Base-by-base conservation (phyloP, 345 rosid species). In the Stellera chamaejasme region DNA sequence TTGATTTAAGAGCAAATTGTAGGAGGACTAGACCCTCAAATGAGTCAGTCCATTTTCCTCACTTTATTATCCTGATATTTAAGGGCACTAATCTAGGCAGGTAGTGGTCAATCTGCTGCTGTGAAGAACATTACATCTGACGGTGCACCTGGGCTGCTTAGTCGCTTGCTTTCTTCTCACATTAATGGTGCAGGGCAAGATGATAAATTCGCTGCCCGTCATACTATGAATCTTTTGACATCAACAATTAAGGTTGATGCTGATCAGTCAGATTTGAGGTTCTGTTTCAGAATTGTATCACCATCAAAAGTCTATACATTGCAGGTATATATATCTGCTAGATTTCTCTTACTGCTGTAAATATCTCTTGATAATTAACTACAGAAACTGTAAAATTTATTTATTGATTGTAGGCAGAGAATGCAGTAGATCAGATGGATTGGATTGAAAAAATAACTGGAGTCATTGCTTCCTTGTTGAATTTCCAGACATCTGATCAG, bases 361-460 rank as follows among this genome's bases (percentile, higher is more conserved):
- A 13, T 50, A 6, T 42, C 49, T 15, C 12, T 51, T 32, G 27
- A 45, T 48, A 52, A 48, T 54, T 25, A 50, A 27, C 49, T 58
- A 25, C 49, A 26, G 53, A 47, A 44, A 11, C 60, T 48, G 45
- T 52, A 47, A 32, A 45, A 45, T 25, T 52, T 45, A 49, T 48
- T 56, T 46, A 9, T 32, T 67, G 54, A 27, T 47, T 62, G 75
- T 75, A 86, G 95, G 95, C 95, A 61, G 90, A 86, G 74, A 86
- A 77, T 74, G 82, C 84, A n/a, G 58, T 65, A 44, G 90, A 86
- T 65, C 95, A 86, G 70, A 79, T 73, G 85, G 95, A 86, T 69
- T 81, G 95, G 95, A 86, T 86, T 10, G 90, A 86, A 48, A 86
- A 83, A 66, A 86, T 86, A 70, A 86, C 77, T 54, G 95, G 90